Base-by-base conservation (phyloP, 805 yeast genomes). In the Candida ipomoeae region DNA sequence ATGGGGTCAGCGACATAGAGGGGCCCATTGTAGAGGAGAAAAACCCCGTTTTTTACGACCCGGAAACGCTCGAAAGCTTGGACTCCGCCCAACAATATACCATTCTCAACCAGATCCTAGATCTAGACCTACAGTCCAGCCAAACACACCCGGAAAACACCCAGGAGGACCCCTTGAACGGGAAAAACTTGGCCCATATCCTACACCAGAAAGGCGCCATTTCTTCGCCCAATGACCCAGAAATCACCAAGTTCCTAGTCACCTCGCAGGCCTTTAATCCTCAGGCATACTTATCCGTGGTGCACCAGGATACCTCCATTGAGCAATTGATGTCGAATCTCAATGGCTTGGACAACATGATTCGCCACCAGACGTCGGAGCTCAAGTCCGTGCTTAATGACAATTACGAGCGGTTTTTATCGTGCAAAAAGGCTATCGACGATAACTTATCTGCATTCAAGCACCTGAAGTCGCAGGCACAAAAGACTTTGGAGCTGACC, bases 381-480 rank as follows among this genome's bases (percentile, higher is more conserved):
- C 63, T 73, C 53, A 70, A 70, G 50, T 55, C 62, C 2, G 74
- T 67, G 8, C 64, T 73, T 5, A 68, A 71, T 50, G 67, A 65
- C 32, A 71, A 73, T 50, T 73, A 64, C 54, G 55, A 62, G 26
- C 61, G 62, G 44, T 71, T 73, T 46, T 60, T 73, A 46, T 60
- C 68, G 48, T 68, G 74, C 53, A 73, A 73, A 48, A 58, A 60
- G 42, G 59, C 70, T 5, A 71, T 73, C n/a, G 78, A 73, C 54
- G 66, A 65, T n/a, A 62, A 67, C 3, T 59, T 73, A 54, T 59
- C 55, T 14, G 62, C 62, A 6, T 73, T 73, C 56, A 66, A 66
- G 50, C 54, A 56, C 21, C 67, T 56, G 62, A 71, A 70, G 55
- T 65, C 74, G 5, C 55, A 55, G 38, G 65, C 70, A 4, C 76